Conservation (phyloP, 345 rosid genomes). For the Corchorus capsularis region DNA sequence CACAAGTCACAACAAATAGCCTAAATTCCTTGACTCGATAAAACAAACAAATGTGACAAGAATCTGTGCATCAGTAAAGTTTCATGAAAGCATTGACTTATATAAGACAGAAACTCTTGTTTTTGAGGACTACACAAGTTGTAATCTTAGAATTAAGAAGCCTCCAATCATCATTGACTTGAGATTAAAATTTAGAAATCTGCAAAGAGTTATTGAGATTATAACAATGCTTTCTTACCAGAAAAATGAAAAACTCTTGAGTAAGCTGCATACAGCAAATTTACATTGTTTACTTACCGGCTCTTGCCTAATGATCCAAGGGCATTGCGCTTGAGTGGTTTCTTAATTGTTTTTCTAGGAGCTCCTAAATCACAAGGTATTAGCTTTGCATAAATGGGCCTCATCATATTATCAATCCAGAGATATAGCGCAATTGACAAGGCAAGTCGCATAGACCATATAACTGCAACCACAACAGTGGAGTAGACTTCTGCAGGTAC, state of each 20-base stretch:
- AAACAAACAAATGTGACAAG: not conserved
- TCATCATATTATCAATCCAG: conserved; percentile 77
- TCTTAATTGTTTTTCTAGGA: conserved; percentile 48
- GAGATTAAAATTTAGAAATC: conserved; percentile 4
- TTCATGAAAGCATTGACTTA: not conserved
- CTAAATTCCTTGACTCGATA: not conserved
- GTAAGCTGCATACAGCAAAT: not conserved
- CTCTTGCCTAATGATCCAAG: conserved; percentile 95
- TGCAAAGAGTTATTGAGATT: not conserved
- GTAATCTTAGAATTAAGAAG: conserved; percentile 8
- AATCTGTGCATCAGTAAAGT: not conserved
- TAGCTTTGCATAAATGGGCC: conserved; percentile 87
- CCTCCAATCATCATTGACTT: not conserved
- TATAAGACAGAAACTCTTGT: not conserved
- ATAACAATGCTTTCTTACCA: not conserved
- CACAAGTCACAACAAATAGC: not conserved
- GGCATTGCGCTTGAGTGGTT: conserved; percentile 72
- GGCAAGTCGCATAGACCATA: conserved; percentile 94
- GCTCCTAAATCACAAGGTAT: conserved; percentile 93
- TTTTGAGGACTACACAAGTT: not conserved
- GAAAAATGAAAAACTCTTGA: not conserved
- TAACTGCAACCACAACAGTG: conserved; percentile 78
- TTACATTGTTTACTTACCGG: conserved; percentile 52
- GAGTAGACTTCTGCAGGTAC: conserved; percentile 84
- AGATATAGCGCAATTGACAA: conserved; percentile 67